phyloP scores from a whole-genome alignment of 768 basidiomycete genomes.

The Lactarius quietus region DNA sequence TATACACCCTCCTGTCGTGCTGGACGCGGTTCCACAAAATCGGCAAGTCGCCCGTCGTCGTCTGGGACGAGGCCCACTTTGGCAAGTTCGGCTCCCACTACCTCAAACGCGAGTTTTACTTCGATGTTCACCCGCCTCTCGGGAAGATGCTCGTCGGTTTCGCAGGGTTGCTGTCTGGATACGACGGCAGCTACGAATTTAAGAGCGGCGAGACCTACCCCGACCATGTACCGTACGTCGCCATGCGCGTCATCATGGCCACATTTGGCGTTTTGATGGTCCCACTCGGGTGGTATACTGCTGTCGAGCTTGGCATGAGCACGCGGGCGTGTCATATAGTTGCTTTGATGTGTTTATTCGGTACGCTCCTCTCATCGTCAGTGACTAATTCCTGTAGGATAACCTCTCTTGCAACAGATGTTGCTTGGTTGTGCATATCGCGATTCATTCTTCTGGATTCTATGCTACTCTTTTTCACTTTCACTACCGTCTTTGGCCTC shows the following conservation, averaged over 20 bases:
- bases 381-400: not conserved
- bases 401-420: constrained; percentile 50
- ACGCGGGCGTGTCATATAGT: constrained; percentile 87
- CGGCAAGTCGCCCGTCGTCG: constrained; percentile 77
- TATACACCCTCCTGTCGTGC: constrained; percentile 92
- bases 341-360: constrained; percentile 89
- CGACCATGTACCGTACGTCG: constrained; percentile 80
- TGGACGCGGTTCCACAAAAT: constrained; percentile 95
- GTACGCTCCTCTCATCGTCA: constrained; percentile 41
- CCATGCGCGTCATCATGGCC: constrained; percentile 94
- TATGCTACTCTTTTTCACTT: constrained; percentile 99
- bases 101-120: constrained; percentile 98
- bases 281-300: constrained; percentile 95
- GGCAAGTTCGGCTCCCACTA: constrained; percentile 99
- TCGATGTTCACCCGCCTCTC: constrained; percentile 97
- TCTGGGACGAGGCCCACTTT: constrained; percentile 99
- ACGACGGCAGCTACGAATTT: constrained; percentile 90
- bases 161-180: constrained; percentile 86
- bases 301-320: constrained; percentile 90
- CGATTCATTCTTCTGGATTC: constrained; percentile 97
- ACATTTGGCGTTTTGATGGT: constrained; percentile 95
- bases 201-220: constrained; percentile 89
- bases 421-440: constrained; percentile 95
- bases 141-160: constrained; percentile 99
- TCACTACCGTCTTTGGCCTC: constrained; percentile 91